Percentiles rank a stretch among this genome's conserved stretches.
These are phyloP conservation scores for Serendipita indica DNA, from an alignment of 768 basidiomycete species.

Conservation along the genomic window DNA sequence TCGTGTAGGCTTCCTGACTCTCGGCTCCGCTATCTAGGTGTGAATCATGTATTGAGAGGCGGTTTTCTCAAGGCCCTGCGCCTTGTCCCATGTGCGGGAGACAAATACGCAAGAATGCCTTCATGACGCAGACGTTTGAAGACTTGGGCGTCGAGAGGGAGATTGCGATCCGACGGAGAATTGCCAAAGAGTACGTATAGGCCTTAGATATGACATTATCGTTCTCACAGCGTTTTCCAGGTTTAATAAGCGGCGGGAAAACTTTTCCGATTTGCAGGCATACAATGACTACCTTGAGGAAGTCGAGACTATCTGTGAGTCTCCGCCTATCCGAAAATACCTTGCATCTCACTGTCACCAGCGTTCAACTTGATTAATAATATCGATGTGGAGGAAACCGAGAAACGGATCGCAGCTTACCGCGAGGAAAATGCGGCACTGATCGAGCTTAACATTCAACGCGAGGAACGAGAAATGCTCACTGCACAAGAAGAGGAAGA, in stretches of 20 bases:
- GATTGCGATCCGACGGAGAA: constrained; percentile 71
- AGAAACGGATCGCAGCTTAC: constrained; percentile 66
- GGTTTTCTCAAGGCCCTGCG: constrained; percentile 91
- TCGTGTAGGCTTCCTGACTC: background rate
- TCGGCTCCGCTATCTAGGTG: constrained; percentile 43
- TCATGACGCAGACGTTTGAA: constrained; percentile 88
- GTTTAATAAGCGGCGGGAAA: constrained; percentile 87
- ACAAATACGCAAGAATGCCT: constrained; percentile 81
- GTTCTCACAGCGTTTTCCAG: constrained; percentile 26
- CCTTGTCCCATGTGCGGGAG: constrained; percentile 90
- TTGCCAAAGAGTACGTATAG: constrained; percentile 70
- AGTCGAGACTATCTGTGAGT: constrained; percentile 78
- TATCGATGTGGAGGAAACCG: constrained; percentile 64
- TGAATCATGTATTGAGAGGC: constrained; percentile 92
- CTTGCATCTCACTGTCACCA: constrained; percentile 21
- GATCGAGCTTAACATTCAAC: constrained; percentile 71
- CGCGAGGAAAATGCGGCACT: constrained; percentile 66
- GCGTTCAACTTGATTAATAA: constrained; percentile 94
- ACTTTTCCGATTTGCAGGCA: constrained; percentile 61
- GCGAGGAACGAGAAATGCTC: constrained; percentile 62
- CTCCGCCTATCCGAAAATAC: background rate
- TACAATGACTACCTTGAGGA: constrained; percentile 96
- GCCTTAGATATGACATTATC: background rate
- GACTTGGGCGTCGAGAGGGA: constrained; percentile 89
- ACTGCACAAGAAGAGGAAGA: constrained; percentile 69